Percentiles rank a stretch among this genome's conserved stretches.
Conservation (phyloP, 495 filamentous ascomycete species). For the Hypoxylon rickii region DNA sequence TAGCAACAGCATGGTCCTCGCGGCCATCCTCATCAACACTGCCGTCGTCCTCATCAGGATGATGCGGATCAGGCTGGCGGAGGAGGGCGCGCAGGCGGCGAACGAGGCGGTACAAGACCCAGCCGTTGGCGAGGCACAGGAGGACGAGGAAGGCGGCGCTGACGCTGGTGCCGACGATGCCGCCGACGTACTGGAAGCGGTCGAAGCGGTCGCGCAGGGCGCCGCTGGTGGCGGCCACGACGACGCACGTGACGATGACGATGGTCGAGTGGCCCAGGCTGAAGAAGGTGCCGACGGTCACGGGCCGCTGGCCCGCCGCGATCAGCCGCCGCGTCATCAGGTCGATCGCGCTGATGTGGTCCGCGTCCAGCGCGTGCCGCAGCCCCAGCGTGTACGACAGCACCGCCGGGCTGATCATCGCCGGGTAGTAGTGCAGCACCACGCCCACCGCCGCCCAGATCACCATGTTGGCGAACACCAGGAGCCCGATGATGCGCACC, state of each 20-base stretch:
- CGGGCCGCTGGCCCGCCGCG: slow-evolving; percentile 81
- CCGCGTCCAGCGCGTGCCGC: slow-evolving; percentile 92
- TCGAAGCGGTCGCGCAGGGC: slow-evolving; percentile 80
- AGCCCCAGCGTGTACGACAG: slow-evolving; percentile 89
- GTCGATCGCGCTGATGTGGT: slow-evolving; percentile 96
- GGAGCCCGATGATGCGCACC: slow-evolving; percentile 65
- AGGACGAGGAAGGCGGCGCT: slow-evolving; percentile 81
- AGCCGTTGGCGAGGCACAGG: slow-evolving; percentile 81
- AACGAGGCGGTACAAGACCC: slow-evolving; percentile 79
- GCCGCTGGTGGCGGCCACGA: slow-evolving; percentile 86
- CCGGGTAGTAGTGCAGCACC: slow-evolving; percentile 60
- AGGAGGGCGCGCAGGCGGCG: slow-evolving; percentile 67
- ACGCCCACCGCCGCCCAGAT: slow-evolving; percentile 76
- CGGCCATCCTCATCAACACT: slow-evolving; percentile 15
- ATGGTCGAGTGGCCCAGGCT: slow-evolving; percentile 93
- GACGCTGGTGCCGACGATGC: slow-evolving; percentile 84
- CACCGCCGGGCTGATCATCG: slow-evolving; percentile 76
- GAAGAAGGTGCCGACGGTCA: slow-evolving; percentile 96
- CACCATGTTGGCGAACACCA: slow-evolving; percentile 68
- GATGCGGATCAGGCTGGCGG: slow-evolving; percentile 24
- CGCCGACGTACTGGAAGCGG: slow-evolving; percentile 78
- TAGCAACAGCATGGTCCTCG: slow-evolving; percentile 57
- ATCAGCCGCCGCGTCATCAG: slow-evolving; percentile 92
- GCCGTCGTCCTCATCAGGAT: slow-evolving; percentile 18
- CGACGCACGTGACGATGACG: slow-evolving; percentile 86